A percentile compares a stretch with the other conserved stretches of the same genome.
These are phyloP conservation scores for Emydomyces testavorans DNA, from an alignment of 2,329 filamentous ascomycete species.

Conservation along the genomic window DNA sequence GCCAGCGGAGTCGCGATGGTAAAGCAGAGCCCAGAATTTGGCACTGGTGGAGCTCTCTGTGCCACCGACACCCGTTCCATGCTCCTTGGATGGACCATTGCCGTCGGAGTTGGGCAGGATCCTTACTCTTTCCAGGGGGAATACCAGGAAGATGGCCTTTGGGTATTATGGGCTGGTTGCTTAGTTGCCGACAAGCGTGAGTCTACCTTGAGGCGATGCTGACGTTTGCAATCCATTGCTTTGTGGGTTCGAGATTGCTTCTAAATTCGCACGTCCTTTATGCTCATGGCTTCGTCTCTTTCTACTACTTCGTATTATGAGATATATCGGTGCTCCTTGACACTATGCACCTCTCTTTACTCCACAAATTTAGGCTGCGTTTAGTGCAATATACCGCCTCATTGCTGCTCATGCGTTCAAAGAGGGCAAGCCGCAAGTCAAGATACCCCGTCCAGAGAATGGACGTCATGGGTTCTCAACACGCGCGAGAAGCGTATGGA, in stretches of 20 bases:
- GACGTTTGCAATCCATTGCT: no score
- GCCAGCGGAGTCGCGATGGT: not conserved
- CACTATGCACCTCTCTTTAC: no score
- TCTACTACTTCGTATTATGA: no score
- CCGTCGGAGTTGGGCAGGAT: conserved; percentile 2
- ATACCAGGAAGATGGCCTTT: conserved; percentile 12
- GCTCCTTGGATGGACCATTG: conserved; percentile 4
- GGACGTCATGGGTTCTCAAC: not conserved
- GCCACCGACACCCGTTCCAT: not conserved
- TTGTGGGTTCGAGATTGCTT: no score
- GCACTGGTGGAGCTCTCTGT: conserved; percentile 13
- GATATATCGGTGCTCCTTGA: no score
- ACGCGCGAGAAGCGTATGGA: not conserved
- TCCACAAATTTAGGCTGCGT: no score
- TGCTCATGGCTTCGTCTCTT: no score
- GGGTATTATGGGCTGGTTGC: conserved; percentile 26
- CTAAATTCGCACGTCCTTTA: no score
- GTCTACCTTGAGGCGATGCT: not conserved
- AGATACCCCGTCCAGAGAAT: not conserved
- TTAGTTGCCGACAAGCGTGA: conserved; percentile 26
- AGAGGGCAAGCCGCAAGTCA: no score
- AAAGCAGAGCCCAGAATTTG: not conserved
- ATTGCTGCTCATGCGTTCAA: no score
- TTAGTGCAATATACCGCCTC: no score
- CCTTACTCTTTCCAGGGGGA: not conserved